Percentiles rank a stretch among this genome's conserved stretches.
Evolutionary conservation across 768 basidiomycete species (phyloP).

Genomic region (Boletus speciosus): DNA sequence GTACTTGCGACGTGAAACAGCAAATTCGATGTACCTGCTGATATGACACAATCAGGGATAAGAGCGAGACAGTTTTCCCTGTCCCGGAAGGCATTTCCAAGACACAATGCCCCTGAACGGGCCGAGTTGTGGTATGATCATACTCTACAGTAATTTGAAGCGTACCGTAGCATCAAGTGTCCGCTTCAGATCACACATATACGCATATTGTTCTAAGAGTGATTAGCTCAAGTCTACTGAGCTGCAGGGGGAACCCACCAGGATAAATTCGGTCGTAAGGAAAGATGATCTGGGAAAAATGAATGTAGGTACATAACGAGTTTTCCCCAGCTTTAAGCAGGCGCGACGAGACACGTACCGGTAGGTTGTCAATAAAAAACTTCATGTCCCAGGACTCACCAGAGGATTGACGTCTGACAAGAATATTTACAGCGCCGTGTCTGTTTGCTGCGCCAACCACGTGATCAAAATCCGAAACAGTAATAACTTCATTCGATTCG

Average conservation of each 20-base stretch:
- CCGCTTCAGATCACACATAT: constrained; percentile 98
- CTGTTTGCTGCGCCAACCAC: constrained; percentile 5
- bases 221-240: constrained; percentile 5
- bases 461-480: constrained; percentile 6
- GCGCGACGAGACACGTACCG: constrained; percentile 43
- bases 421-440: neutral
- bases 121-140: neutral
- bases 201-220: constrained; percentile 89
- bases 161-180: constrained; percentile 90
- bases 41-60: constrained; percentile 95
- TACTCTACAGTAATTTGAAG: neutral
- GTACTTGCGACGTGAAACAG: neutral
- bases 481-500: neutral
- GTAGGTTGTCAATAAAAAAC: constrained; percentile 78
- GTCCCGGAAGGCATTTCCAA: constrained; percentile 99
- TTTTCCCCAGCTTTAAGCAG: neutral
- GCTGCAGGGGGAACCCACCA: constrained; percentile 45
- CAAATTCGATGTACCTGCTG: constrained; percentile 64
- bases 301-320: neutral
- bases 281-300: constrained; percentile 65
- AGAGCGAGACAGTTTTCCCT: constrained; percentile 94
- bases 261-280: constrained; percentile 96
- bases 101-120: constrained; percentile 89
- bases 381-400: constrained; percentile 48
- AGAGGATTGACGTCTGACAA: neutral